Base-by-base conservation (phyloP, 2,329 filamentous ascomycete species). In the Cyanodermella asteris region DNA sequence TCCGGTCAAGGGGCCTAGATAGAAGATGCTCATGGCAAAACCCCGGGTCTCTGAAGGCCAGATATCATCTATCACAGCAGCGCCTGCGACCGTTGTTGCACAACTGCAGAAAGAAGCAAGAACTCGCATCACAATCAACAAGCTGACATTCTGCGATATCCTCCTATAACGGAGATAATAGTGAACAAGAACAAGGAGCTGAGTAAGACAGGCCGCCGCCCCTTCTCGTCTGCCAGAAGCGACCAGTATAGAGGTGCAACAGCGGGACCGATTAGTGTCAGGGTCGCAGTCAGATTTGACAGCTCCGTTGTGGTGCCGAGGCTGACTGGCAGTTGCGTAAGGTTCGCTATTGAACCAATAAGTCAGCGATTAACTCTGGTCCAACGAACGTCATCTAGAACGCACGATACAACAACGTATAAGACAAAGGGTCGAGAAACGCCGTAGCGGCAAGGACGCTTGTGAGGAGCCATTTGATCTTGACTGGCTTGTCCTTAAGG, bases 181-280 rank as follows among this genome's bases (percentile, higher is more conserved):
- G 43, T 22, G 26, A 45, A 50, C 3, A 50, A 26, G 17, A 39
- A 35, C 29, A 53, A 51, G 5, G 43, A 46, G 6, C 37, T 34
- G 5, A 53, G 34, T 27, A 50, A 50, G 19, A 51, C 45, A 1
- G 42, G 43, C 3, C 49, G 36, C 3, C 49, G 35, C 3, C 49
- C 49, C 4, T 49, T 31, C 1, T 44, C 44, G 28, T 53, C 48
- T 13, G 40, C 42, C 28, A 51, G 44, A 13, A 36, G 38, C 16
- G 38, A 43, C 49, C 49, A 52, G 45, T 46, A 52, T 1, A 52
- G 38, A 4, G 49, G 49, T 26, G 46, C 47, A 12, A 51, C 41
- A n/a, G 41, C 39, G 38, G 51, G 31, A 23, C 31, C 30, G 3
- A 52, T 38, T 41, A 49, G 46, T 26, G 46, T 50, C 27, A 52